Conservation (phyloP, 345 rosid genomes). For the Boechera stricta region DNA sequence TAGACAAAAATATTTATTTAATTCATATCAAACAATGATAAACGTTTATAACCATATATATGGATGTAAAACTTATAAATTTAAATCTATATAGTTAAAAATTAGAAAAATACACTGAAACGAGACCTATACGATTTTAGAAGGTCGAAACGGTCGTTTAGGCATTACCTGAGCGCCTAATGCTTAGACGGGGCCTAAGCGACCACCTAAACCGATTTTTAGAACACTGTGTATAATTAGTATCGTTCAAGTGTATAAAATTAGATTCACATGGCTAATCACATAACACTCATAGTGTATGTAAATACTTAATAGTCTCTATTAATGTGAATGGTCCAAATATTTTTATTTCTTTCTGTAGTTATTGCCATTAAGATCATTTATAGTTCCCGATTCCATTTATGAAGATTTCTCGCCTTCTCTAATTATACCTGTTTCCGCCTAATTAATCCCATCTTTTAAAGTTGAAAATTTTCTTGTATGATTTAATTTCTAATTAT, state of each 20-base stretch:
- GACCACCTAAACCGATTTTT: no score
- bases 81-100: no score
- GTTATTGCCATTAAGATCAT: constrained; percentile 40
- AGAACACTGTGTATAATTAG: constrained; percentile 11
- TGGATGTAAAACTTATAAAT: no score
- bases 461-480: not conserved
- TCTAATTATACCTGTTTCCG: constrained; percentile 4
- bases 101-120: no score
- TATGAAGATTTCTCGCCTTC: not conserved
- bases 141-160: no score
- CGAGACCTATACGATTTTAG: no score
- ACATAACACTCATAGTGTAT: constrained; percentile 36
- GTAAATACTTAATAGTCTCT: constrained; percentile 22
- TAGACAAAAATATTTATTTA: no score
- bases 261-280: constrained; percentile 38
- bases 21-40: no score
- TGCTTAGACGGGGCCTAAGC: no score
- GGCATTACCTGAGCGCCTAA: no score
- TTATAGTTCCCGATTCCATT: constrained; percentile 28
- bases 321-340: constrained; percentile 40
- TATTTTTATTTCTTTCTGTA: constrained; percentile 16
- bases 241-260: constrained; percentile 9
- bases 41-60: no score
- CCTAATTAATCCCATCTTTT: constrained; percentile 2
- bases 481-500: not conserved